These are phyloP conservation scores for Saccharomycopsis lassenensis DNA, from an alignment of 805 yeast species.

Conservation along the genomic window DNA sequence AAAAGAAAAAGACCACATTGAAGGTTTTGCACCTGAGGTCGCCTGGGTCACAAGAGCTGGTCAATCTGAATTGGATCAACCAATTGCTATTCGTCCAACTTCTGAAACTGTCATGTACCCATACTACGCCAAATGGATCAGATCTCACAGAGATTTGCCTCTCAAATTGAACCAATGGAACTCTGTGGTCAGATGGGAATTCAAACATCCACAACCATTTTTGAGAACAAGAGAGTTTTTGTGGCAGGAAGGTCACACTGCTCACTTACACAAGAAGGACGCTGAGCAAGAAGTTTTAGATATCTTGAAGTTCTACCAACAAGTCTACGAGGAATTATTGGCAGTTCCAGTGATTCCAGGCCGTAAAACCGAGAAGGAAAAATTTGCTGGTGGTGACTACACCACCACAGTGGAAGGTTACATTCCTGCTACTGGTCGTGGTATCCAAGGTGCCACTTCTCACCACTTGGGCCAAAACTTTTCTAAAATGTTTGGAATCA, in stretches of 20 bases:
- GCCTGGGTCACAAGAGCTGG: slow-evolving; percentile 99
- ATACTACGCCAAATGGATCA: slow-evolving; percentile 97
- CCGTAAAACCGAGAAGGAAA: slow-evolving; percentile 91
- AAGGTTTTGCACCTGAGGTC: slow-evolving; percentile 99
- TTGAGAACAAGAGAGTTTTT: slow-evolving; percentile 96
- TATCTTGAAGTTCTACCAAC: slow-evolving; percentile 78
- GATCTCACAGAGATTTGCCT: slow-evolving; percentile 97
- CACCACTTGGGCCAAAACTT: slow-evolving; percentile 97
- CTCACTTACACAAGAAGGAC: slow-evolving; percentile 73
- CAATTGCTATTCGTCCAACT: slow-evolving; percentile 98
- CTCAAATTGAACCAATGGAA: slow-evolving; percentile 97
- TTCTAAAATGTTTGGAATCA: slow-evolving; percentile 94
- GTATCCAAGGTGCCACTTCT: slow-evolving; percentile 98
- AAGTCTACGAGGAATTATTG: slow-evolving; percentile 77
- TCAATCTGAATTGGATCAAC: slow-evolving; percentile 86
- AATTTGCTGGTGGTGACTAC: slow-evolving; percentile 95
- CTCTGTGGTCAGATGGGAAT: slow-evolving; percentile 99
- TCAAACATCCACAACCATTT: slow-evolving; percentile 99
- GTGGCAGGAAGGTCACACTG: slow-evolving; percentile 99
- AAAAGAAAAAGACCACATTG: slow-evolving; percentile 96
- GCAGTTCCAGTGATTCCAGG: slow-evolving; percentile 98
- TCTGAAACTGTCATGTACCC: slow-evolving; percentile 99
- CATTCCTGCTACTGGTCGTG: slow-evolving; percentile 97
- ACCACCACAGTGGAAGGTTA: slow-evolving; percentile 96
- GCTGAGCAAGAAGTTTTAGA: slow-evolving; percentile 77